Base-by-base conservation (phyloP, 23 red algal species). In the Chondrus crispus region DNA sequence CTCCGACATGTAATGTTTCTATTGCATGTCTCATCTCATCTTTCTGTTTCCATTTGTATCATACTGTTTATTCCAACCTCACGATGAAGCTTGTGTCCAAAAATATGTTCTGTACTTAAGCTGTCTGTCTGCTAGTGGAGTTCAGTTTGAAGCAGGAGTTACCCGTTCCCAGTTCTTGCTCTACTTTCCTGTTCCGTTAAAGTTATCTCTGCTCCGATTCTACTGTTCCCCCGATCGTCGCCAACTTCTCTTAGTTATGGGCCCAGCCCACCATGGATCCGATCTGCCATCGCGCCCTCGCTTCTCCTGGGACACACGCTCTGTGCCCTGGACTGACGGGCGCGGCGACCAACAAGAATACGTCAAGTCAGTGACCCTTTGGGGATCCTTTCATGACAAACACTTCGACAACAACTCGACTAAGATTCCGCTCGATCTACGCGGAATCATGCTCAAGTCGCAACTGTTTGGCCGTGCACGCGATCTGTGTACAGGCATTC, bases 221-320 rank as follows among this genome's bases (percentile, higher is more conserved):
- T n/a, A n/a, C n/a, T n/a, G n/a, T n/a, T n/a, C n/a, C n/a, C n/a
- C n/a, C n/a, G n/a, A n/a, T n/a, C n/a, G n/a, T n/a, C n/a, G n/a
- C n/a, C n/a, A n/a, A n/a, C n/a, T n/a, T n/a, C n/a, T 82, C 46
- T 43, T 82, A 54, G 78, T 82, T 60, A 82, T 82, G 78, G 78
- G 78, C 55, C 78, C 78, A 58, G 78, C 40, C 29, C 51, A 57
- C 57, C 12, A 20, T 33, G 26, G 24, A 35, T 53, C 40, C 43
- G 18, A 26, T 48, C 28, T 70, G 19, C 82, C 82, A 44, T 44
- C 53, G 22, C 53, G 62, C n/a, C 82, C 82, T 35, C 53, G 53
- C 28, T 86, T 86, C 43, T 35, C 2, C 18, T 86, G 58, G 55
- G 2, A 86, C 47, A 8, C 47, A 29, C 26, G 29, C 18, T 48